A percentile compares a stretch with the other conserved stretches of the same genome.
Evolutionary conservation across 2,329 filamentous ascomycete genomes (phyloP).

Genomic region (Aspergillus japonicus): DNA sequence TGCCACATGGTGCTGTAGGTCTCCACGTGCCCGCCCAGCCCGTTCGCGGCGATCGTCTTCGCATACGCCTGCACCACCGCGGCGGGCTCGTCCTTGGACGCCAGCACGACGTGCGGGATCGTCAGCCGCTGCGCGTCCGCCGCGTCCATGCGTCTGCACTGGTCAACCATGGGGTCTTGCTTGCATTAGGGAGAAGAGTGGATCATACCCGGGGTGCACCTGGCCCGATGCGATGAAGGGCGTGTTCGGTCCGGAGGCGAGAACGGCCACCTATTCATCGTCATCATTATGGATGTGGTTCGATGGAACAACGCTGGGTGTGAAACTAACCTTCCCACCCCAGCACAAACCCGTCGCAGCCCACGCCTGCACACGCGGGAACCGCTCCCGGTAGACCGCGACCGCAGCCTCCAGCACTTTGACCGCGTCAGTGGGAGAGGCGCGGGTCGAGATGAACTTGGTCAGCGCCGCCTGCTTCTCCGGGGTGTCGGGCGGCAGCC

Average conservation of each 20-base stretch:
- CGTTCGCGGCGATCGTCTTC: constrained; percentile 49
- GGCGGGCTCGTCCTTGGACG: constrained; percentile 63
- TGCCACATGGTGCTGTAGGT: constrained; percentile 67
- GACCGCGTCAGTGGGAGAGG: constrained; percentile 28
- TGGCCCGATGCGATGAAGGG: constrained; percentile 49
- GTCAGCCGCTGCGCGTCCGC: constrained; percentile 60
- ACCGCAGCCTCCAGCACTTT: constrained; percentile 35
- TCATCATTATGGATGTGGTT: neutral
- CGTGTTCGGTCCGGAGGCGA: constrained; percentile 52
- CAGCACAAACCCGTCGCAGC: constrained; percentile 67
- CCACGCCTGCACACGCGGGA: constrained; percentile 58
- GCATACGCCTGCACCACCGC: constrained; percentile 55
- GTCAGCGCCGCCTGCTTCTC: constrained; percentile 62
- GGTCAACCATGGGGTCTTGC: constrained; percentile 14
- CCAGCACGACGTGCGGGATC: constrained; percentile 62
- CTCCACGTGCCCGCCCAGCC: constrained; percentile 60
- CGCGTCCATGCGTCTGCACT: constrained; percentile 46
- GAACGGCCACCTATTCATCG: constrained; percentile 26
- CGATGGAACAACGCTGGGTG: no score
- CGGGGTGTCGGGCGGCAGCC: constrained; percentile 62
- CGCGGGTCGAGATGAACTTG: constrained; percentile 55
- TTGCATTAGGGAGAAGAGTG: neutral
- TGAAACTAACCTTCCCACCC: constrained; percentile 64
- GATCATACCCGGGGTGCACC: constrained; percentile 36
- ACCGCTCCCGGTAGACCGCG: constrained; percentile 52